A percentile compares a stretch with the other conserved stretches of the same genome.
Evolutionary conservation across 2,329 filamentous ascomycete species (phyloP).

Genomic region (Cladophialophora chaetospira): DNA sequence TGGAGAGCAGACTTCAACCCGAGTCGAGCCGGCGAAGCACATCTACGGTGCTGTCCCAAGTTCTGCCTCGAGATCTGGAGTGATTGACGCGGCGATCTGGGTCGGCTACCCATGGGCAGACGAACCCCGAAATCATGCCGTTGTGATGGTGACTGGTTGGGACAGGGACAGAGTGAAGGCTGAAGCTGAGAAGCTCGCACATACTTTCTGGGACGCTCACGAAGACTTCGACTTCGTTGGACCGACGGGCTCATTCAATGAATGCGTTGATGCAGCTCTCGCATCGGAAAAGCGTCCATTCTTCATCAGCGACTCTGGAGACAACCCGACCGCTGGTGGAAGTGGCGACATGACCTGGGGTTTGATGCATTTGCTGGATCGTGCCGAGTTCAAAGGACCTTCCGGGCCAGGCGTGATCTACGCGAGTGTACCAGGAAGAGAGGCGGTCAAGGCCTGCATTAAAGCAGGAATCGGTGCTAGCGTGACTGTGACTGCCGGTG

Average conservation of each 20-base stretch:
- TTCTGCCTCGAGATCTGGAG: background rate
- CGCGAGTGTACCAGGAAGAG: slow-evolving; percentile 1
- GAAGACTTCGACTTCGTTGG: slow-evolving; percentile 11
- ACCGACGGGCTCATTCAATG: background rate
- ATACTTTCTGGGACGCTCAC: slow-evolving; percentile 1
- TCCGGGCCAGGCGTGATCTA: slow-evolving; percentile 2
- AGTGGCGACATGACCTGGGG: slow-evolving; percentile 12
- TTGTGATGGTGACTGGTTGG: slow-evolving; percentile 6
- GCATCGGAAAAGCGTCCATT: slow-evolving; percentile 6
- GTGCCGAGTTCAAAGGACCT: slow-evolving; percentile 1
- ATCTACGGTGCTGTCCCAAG: background rate
- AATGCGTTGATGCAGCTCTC: slow-evolving; percentile 5
- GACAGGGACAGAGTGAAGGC: background rate
- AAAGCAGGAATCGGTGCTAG: slow-evolving; percentile 7
- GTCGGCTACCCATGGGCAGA: slow-evolving; percentile 11
- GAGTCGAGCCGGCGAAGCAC: slow-evolving; percentile 6
- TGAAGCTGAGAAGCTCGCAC: background rate
- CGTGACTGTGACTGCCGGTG: slow-evolving; percentile 5
- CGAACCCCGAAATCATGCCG: slow-evolving; percentile 11
- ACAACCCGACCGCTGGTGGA: slow-evolving; percentile 9
- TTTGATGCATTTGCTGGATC: slow-evolving; percentile 7
- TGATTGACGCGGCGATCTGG: slow-evolving; percentile 9
- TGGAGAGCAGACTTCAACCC: slow-evolving; percentile 11
- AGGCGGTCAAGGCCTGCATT: slow-evolving; percentile 1
- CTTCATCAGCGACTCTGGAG: slow-evolving; percentile 10